Conservation (phyloP, 345 rosid species). For the Triadica sebifera region DNA sequence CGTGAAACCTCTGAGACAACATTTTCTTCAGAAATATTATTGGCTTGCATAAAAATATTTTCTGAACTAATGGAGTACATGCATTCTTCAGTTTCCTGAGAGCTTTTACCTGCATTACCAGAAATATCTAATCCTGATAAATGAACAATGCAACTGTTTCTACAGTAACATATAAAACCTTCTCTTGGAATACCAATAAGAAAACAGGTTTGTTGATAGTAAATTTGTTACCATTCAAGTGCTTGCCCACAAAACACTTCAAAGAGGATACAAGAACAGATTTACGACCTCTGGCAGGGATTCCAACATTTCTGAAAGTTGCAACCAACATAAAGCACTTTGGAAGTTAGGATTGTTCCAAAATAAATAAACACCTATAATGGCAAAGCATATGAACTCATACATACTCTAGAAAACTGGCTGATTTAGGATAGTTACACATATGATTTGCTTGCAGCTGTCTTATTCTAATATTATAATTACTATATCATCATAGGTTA, state of each 20-base stretch:
- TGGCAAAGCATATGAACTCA: neutral
- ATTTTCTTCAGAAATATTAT: constrained; percentile 21
- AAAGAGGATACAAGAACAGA: constrained; percentile 67
- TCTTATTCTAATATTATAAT: neutral
- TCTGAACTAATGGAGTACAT: constrained; percentile 28
- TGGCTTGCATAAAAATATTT: constrained; percentile 24
- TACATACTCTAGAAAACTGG: neutral
- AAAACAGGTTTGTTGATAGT: constrained; percentile 1
- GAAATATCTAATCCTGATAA: constrained; percentile 13
- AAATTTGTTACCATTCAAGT: constrained; percentile 44
- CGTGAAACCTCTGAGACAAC: constrained; percentile 36
- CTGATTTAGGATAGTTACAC: neutral
- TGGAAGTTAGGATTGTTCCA: neutral
- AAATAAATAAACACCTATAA: neutral
- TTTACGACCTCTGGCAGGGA: constrained; percentile 75
- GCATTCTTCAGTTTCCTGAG: constrained; percentile 29
- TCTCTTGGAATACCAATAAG: neutral
- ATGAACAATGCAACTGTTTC: neutral
- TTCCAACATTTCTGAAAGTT: constrained; percentile 57
- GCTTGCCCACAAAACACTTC: constrained; percentile 45
- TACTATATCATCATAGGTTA: neutral
- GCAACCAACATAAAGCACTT: neutral
- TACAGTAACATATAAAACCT: neutral
- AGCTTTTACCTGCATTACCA: constrained; percentile 42
- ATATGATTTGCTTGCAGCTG: neutral